Evolutionary conservation across 2,329 filamentous ascomycete species (phyloP).

Genomic region (Scedosporium apiospermum): DNA sequence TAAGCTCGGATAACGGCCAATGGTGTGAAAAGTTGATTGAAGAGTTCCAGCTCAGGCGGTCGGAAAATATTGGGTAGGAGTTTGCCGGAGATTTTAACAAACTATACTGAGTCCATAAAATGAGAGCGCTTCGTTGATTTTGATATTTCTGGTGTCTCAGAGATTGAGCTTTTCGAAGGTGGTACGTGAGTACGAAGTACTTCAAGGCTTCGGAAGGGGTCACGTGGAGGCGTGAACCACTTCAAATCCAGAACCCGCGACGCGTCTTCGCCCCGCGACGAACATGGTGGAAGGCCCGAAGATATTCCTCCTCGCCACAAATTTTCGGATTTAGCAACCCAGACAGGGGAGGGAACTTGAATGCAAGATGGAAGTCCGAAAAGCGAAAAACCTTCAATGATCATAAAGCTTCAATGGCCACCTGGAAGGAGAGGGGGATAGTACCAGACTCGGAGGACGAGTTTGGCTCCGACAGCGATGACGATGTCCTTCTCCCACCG

Average conservation of each 20-base stretch:
- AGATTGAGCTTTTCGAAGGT: no score
- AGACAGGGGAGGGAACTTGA: background rate
- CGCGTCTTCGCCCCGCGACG: background rate
- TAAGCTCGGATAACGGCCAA: background rate
- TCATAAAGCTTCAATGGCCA: conserved; percentile 24
- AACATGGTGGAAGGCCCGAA: background rate
- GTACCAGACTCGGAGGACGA: conserved; percentile 43
- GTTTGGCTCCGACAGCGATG: conserved; percentile 29
- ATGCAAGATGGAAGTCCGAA: conserved; percentile 15
- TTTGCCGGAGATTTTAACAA: no score
- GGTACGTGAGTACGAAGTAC: background rate
- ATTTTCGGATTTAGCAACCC: background rate
- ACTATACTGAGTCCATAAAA: no score
- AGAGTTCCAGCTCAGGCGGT: background rate
- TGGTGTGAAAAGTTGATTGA: background rate
- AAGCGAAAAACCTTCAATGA: conserved; percentile 12
- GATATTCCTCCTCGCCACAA: background rate
- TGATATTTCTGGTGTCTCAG: no score
- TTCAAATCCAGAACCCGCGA: background rate
- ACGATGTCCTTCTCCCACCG: conserved; percentile 10
- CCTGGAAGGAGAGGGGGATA: conserved; percentile 41
- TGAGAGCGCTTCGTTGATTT: no score
- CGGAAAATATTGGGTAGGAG: no score
- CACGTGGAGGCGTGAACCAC: background rate
- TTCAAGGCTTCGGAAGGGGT: background rate